Evolutionary conservation across 768 basidiomycete species (phyloP).

Genomic region (Gymnopilus junonius): DNA sequence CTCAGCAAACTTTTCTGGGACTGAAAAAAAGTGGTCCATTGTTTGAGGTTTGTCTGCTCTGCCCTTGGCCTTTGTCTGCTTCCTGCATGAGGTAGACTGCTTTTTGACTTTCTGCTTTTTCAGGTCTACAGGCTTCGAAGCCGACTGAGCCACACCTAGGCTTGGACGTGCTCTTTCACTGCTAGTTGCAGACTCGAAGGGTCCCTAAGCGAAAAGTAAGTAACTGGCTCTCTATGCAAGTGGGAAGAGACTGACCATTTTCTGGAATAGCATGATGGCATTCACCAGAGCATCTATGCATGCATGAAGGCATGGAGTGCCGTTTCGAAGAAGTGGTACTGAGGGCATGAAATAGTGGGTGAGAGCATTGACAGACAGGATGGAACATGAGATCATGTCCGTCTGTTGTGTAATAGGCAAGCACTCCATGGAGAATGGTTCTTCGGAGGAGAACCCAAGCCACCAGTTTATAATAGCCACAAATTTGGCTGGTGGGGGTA

Average conservation of each 20-base stretch:
- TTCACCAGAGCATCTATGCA: background rate
- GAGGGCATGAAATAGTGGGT: background rate
- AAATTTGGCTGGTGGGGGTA: too few relatives aligned
- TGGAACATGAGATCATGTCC: background rate
- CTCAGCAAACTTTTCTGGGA: constrained; percentile 7
- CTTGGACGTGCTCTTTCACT: background rate
- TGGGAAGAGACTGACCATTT: background rate
- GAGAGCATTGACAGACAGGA: background rate
- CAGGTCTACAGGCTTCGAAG: background rate
- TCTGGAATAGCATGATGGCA: background rate
- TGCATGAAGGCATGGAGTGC: background rate
- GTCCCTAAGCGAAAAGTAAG: background rate
- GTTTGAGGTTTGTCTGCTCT: background rate
- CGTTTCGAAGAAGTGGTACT: background rate
- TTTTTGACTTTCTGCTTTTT: background rate
- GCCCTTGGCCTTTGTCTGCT: background rate
- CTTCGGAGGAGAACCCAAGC: too few relatives aligned
- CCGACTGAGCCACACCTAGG: background rate
- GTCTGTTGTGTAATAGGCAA: too few relatives aligned
- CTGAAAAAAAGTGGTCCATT: background rate
- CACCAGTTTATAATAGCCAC: too few relatives aligned
- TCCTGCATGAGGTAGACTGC: background rate
- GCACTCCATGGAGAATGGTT: too few relatives aligned
- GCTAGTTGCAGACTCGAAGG: background rate
- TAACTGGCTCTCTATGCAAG: background rate